These are phyloP conservation scores for Entophlyctis helioformis DNA, from an alignment of 192 early-diverging fungal genomes.

Conservation along the genomic window DNA sequence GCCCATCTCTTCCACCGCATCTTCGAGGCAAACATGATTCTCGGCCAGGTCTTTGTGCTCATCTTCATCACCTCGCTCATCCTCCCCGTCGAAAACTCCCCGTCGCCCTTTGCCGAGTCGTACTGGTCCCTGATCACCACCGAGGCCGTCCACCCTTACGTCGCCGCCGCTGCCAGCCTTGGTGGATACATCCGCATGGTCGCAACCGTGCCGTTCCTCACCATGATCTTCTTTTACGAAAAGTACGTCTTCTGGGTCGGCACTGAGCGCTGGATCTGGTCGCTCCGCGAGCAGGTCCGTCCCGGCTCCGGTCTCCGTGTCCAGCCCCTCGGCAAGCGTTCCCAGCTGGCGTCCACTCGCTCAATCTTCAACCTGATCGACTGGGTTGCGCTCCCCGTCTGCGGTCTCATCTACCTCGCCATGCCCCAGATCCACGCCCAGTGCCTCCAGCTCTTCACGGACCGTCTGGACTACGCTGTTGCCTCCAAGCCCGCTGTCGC, in stretches of 20 bases:
- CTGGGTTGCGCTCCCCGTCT: constrained; percentile 17
- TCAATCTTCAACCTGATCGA: constrained; percentile 13
- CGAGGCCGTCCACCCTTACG: constrained; percentile 19
- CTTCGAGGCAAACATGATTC: constrained; percentile 21
- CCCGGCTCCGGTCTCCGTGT: constrained; percentile 15
- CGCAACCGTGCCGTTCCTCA: constrained; percentile 7
- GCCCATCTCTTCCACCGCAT: constrained; percentile 12
- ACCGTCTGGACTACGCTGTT: constrained; percentile 14
- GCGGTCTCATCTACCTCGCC: constrained; percentile 13
- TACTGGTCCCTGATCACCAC: constrained; percentile 13
- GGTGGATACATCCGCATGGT: constrained; percentile 14
- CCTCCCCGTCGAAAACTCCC: constrained; percentile 9
- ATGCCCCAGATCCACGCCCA: constrained; percentile 20
- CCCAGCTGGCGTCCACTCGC: constrained; percentile 6
- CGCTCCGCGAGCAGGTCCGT: constrained; percentile 5
- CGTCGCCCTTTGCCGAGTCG: neutral
- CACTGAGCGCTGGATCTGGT: constrained; percentile 15
- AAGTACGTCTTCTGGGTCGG: constrained; percentile 24
- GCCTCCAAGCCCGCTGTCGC: constrained; percentile 19
- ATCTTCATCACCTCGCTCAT: constrained; percentile 11
- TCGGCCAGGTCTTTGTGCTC: constrained; percentile 22
- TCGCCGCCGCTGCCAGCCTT: constrained; percentile 7
- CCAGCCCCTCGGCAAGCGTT: constrained; percentile 15
- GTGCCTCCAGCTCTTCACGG: constrained; percentile 18
- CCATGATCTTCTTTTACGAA: constrained; percentile 18